phyloP scores from a whole-genome alignment of 2,329 filamentous ascomycete genomes.

The Rachicladosporium sp. region DNA sequence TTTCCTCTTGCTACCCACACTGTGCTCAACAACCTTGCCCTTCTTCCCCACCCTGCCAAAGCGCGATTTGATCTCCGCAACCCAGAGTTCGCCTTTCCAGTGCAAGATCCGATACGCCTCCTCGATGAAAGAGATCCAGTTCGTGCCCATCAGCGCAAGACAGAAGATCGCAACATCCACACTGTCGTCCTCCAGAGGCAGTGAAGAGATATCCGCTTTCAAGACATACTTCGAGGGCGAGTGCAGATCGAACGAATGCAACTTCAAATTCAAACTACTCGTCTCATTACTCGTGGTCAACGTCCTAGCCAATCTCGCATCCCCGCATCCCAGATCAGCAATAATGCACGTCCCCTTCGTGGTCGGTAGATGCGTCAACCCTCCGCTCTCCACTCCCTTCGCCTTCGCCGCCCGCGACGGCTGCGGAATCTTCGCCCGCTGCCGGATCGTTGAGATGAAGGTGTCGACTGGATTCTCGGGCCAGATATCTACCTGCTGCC shows the following conservation, averaged over 20 bases:
- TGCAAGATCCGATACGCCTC: conserved; percentile 86
- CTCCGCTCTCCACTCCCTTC: conserved; percentile 25
- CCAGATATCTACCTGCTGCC: conserved; percentile 90
- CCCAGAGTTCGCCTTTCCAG: conserved; percentile 92
- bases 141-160: conserved; percentile 94
- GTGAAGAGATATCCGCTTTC: conserved; percentile 72
- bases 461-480: conserved; percentile 89
- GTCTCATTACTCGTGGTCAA: conserved; percentile 45
- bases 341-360: conserved; percentile 63
- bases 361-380: conserved; percentile 50
- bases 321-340: conserved; percentile 86
- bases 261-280: conserved; percentile 56
- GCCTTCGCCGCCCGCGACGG: conserved; percentile 26
- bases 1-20: conserved; percentile 53
- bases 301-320: conserved; percentile 64
- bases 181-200: conserved; percentile 62
- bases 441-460: conserved; percentile 61
- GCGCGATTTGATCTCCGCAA: conserved; percentile 90
- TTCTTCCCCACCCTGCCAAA: conserved; percentile 52
- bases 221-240: conserved; percentile 66
- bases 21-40: conserved; percentile 48
- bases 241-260: conserved; percentile 81
- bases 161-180: conserved; percentile 91
- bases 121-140: conserved; percentile 94
- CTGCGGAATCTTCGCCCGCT: conserved; percentile 46